Percentiles rank a stretch among this genome's conserved stretches.
Conservation (phyloP, 257 asterid genomes). For the Dorcoceras hygrometricum region DNA sequence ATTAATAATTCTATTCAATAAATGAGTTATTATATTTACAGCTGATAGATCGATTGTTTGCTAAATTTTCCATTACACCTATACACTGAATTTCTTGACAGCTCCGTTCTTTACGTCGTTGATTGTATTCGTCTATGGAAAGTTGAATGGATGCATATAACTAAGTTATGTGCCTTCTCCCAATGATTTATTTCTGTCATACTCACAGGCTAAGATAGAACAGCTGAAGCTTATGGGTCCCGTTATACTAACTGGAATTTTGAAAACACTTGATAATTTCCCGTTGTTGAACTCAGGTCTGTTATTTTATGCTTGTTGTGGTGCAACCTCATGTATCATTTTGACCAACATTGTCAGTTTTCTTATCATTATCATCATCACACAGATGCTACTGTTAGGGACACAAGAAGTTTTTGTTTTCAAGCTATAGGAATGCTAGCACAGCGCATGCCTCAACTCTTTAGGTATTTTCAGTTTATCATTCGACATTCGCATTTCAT, state of each 20-base stretch:
- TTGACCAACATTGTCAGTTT: constrained; percentile 17
- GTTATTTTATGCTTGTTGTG: constrained; percentile 27
- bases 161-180: constrained; percentile 5
- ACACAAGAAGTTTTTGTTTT: constrained; percentile 76
- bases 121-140: constrained; percentile 9
- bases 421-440: constrained; percentile 98
- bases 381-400: constrained; percentile 76
- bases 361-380: constrained; percentile 23
- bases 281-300: constrained; percentile 70
- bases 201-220: constrained; percentile 70
- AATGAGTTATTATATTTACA: neutral
- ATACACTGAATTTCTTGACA: constrained; percentile 4
- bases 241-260: constrained; percentile 69
- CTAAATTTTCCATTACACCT: neutral
- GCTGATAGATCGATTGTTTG: neutral
- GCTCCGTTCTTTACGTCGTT: neutral
- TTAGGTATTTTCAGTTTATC: constrained; percentile 47
- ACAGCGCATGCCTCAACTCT: constrained; percentile 92
- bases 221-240: constrained; percentile 97
- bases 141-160: constrained; percentile 14
- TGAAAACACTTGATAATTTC: constrained; percentile 66
- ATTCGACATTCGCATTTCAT: constrained; percentile 11
- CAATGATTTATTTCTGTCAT: constrained; percentile 20
- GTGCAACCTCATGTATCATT: constrained; percentile 26
- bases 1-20: constrained; percentile 13